Conservation (phyloP, 2,329 filamentous ascomycete species). For the Aspergillus udagawae region DNA sequence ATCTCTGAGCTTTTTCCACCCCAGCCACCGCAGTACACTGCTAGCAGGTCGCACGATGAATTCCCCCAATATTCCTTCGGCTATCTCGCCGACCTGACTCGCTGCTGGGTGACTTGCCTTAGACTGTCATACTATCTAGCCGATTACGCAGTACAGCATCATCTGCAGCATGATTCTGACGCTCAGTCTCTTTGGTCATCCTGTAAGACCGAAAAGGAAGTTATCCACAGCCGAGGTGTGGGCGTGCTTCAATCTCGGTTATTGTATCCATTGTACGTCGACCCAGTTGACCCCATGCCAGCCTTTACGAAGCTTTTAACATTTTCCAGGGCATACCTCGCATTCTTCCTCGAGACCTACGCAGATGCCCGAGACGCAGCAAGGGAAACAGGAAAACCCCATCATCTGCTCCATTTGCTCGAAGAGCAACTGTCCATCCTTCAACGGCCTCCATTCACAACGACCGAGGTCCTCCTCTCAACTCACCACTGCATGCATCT, state of each 20-base stretch:
- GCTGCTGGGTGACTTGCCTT: conserved; percentile 25
- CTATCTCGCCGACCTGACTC: conserved; percentile 20
- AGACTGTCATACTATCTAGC: conserved; percentile 23
- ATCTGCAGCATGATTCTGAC: conserved; percentile 17
- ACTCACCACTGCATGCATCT: too few species aligned
- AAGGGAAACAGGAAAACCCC: background rate
- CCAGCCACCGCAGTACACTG: conserved; percentile 22
- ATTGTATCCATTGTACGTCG: conserved; percentile 17
- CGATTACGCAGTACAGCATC: conserved; percentile 18
- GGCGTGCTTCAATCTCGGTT: conserved; percentile 18
- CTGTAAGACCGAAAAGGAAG: conserved; percentile 23
- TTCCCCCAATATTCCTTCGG: conserved; percentile 23
- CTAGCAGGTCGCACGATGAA: conserved; percentile 9
- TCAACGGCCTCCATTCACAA: conserved; percentile 12
- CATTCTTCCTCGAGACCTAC: conserved; percentile 24
- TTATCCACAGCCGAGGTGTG: conserved; percentile 21
- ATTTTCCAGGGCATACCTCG: conserved; percentile 17
- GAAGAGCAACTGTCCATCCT: conserved; percentile 19
- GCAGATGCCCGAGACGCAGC: conserved; percentile 5
- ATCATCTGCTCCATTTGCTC: conserved; percentile 1
- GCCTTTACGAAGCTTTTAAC: background rate
- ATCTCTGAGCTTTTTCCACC: conserved; percentile 24
- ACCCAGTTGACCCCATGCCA: background rate
- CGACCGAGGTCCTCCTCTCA: too few species aligned
- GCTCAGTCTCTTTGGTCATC: conserved; percentile 16